These are phyloP conservation scores for Colletotrichum eleusines DNA, from an alignment of 2,329 filamentous ascomycete species.

Conservation along the genomic window DNA sequence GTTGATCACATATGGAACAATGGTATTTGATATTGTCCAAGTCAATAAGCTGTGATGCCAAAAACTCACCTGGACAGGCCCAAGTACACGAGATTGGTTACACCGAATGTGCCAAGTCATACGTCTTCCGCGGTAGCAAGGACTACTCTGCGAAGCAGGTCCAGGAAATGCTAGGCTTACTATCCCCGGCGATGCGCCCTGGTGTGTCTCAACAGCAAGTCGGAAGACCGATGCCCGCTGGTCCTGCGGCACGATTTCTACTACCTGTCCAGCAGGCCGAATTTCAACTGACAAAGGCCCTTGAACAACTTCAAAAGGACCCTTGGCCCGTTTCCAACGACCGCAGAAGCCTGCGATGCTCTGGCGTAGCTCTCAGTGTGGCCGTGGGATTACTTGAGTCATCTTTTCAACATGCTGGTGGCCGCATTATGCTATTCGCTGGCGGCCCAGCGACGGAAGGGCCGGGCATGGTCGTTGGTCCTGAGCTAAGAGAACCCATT, in stretches of 20 bases:
- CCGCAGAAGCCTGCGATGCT: constrained; percentile 89
- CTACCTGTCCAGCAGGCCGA: constrained; percentile 96
- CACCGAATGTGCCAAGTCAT: constrained; percentile 97
- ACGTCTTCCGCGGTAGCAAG: constrained; percentile 97
- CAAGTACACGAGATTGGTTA: constrained; percentile 99
- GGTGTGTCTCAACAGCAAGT: constrained; percentile 79
- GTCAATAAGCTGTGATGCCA: not conserved
- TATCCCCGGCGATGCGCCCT: constrained; percentile 79
- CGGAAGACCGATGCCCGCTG: constrained; percentile 80
- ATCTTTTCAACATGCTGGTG: constrained; percentile 95
- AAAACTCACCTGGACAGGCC: constrained; percentile 63
- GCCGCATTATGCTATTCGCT: constrained; percentile 96
- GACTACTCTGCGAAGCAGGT: constrained; percentile 98
- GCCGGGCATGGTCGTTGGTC: constrained; percentile 95
- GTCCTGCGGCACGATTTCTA: constrained; percentile 89
- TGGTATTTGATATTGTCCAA: constrained; percentile 67
- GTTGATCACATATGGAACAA: constrained; percentile 90
- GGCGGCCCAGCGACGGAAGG: constrained; percentile 96
- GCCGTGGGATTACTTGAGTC: constrained; percentile 93
- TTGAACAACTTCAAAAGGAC: constrained; percentile 96
- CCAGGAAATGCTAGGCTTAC: constrained; percentile 97
- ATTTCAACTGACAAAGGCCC: constrained; percentile 94
- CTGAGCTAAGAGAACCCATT: constrained; percentile 95
- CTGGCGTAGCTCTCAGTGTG: constrained; percentile 95
- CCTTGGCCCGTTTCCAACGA: constrained; percentile 98